A percentile compares a stretch with the other conserved stretches of the same genome.
Evolutionary conservation across 371 early-diverging fungal genomes (phyloP).

Genomic region (Mortierella sp.): DNA sequence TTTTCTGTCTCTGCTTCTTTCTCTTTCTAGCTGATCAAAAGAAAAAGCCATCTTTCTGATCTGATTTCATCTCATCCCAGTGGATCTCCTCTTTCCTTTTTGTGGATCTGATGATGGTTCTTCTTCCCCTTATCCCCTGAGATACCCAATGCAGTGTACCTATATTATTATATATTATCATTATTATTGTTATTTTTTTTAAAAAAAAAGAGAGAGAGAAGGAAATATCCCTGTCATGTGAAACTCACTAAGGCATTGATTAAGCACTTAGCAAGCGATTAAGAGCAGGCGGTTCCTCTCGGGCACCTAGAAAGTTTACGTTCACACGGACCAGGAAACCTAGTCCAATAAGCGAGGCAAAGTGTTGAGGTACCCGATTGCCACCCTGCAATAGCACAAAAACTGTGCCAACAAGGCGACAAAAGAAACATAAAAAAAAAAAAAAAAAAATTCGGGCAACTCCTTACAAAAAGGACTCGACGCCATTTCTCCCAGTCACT

Average conservation of each 20-base stretch:
- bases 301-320: slow-evolving; percentile 51
- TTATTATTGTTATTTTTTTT: background rate
- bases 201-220: background rate
- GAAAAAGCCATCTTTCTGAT: too few species aligned
- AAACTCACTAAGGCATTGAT: slow-evolving; percentile 52
- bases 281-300: slow-evolving; percentile 49
- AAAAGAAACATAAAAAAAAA: background rate
- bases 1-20: too few species aligned
- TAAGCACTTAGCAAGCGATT: slow-evolving; percentile 53
- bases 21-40: too few species aligned
- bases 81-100: too few species aligned
- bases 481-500: too few species aligned
- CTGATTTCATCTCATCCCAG: too few species aligned
- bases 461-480: too few species aligned
- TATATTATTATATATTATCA: too few species aligned
- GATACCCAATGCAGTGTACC: too few species aligned
- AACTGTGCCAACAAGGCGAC: slow-evolving; percentile 30
- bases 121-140: too few species aligned
- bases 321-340: slow-evolving; percentile 41
- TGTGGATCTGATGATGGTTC: too few species aligned
- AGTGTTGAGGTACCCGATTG: slow-evolving; percentile 26
- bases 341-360: slow-evolving; percentile 44
- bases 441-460: background rate
- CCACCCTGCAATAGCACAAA: slow-evolving; percentile 23
- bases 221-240: slow-evolving; percentile 45